Base-by-base conservation (phyloP, 2,329 filamentous ascomycete genomes). In the Talaromyces sp. region DNA sequence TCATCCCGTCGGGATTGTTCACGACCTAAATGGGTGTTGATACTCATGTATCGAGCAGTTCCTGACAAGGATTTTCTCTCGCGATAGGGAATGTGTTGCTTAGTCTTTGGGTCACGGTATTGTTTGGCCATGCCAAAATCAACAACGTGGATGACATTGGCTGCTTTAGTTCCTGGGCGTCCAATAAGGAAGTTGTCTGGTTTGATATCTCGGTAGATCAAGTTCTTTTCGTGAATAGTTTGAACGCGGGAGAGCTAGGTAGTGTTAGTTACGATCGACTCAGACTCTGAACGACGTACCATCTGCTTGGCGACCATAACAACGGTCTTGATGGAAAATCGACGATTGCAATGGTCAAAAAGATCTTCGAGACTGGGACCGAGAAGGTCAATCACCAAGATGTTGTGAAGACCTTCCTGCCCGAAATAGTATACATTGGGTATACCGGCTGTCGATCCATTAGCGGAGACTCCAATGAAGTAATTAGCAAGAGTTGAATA, bases 61-160 rank as follows among this genome's bases (percentile, higher is more conserved):
- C 94, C 94, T 3, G 93, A 97, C 61, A 99, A 80, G 5, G 93
- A 96, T 78, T 99, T 99, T 68, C 94, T 86, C 79, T 97, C 94
- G 69, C 94, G 85, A 75, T 97, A 97, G 11, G 94, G 92, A 66
- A 97, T 97, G 77, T 99, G 94, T 75, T 97, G 94, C 78, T 97
- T 97, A 37, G 94, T 96, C 81, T 97, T 97, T 58, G 94, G 94
- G 68, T 99, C 94, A 67, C 94, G 88, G 76, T 97, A 99, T 75
- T 97, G 94, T 80, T 99, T 99, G 63, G 94, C 94, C 94, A 99
- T 97, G 69, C 94, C 94, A 69, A 99, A 99, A 75, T 99, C 94
- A 68, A 99, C 92, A 37, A 97, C 94, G 71, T 99, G 93, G 65
- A 99, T 97, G 58, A 97, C 91, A 73, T 97, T 97, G 69, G 92